phyloP scores from a whole-genome alignment of 352 stramenopile species.

The Phytophthora litchii region DNA sequence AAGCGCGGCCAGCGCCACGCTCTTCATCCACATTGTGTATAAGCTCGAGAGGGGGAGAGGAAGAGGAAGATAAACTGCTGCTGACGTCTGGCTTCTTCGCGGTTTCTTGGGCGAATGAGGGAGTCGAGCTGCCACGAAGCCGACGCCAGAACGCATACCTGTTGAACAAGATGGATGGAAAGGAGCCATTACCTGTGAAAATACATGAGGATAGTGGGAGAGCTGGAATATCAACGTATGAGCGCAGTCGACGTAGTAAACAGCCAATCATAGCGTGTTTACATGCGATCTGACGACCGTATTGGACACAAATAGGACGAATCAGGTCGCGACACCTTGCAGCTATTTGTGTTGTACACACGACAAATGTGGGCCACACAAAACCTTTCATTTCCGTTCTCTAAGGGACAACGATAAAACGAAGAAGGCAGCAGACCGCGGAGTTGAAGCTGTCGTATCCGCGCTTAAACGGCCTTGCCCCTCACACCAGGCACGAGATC shows the following conservation, averaged over 20 bases:
- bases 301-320: slow-evolving; percentile 29
- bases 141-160: slow-evolving; percentile 16
- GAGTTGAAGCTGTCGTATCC: slow-evolving; percentile 8
- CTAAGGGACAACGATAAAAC: neutral
- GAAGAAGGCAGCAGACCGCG: slow-evolving; percentile 3
- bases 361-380: neutral
- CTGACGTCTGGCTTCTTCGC: slow-evolving; percentile 27
- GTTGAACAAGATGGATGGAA: slow-evolving; percentile 7
- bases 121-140: slow-evolving; percentile 34
- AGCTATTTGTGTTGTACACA: neutral
- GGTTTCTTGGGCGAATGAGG: slow-evolving; percentile 20
- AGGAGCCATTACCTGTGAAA: slow-evolving; percentile 2
- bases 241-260: neutral
- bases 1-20: slow-evolving; percentile 33
- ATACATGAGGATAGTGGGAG: slow-evolving; percentile 18
- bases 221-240: slow-evolving; percentile 4
- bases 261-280: slow-evolving; percentile 9
- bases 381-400: slow-evolving; percentile 20
- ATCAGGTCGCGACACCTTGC: slow-evolving; percentile 18
- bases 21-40: slow-evolving; percentile 41
- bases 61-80: slow-evolving; percentile 9
- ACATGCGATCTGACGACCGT: neutral
- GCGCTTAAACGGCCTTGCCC: neutral
- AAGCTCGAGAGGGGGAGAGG: slow-evolving; percentile 9
- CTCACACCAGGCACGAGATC: neutral